phyloP scores from a whole-genome alignment of 345 rosid genomes.

The Salix caprea region DNA sequence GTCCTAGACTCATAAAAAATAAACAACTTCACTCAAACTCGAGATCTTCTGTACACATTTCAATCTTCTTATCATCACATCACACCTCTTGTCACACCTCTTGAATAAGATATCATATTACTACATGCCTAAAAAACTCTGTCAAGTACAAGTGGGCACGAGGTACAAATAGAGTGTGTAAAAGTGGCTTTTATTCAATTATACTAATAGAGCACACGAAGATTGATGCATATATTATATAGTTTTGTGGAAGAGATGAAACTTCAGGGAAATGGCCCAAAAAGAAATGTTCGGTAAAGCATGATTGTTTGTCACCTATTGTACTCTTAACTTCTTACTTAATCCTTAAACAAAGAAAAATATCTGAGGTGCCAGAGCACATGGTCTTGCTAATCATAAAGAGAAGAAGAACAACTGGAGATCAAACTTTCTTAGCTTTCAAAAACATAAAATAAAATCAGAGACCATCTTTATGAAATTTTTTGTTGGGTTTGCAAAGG shows the following conservation, averaged over 20 bases:
- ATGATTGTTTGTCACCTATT: background rate
- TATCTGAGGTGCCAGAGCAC: background rate
- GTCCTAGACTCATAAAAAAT: rapidly evolving
- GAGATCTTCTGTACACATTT: too few relatives aligned
- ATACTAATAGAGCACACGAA: background rate
- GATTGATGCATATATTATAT: background rate
- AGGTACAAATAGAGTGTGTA: background rate
- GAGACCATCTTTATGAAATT: background rate
- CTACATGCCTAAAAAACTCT: background rate
- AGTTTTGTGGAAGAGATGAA: conserved; percentile 1
- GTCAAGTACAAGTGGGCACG: background rate
- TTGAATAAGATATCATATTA: too few relatives aligned
- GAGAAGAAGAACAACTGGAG: conserved; percentile 2
- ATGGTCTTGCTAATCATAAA: background rate
- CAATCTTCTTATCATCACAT: too few relatives aligned
- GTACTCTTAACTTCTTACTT: background rate
- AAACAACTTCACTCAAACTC: rapidly evolving
- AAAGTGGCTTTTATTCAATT: background rate
- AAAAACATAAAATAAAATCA: background rate
- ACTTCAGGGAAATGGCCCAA: conserved; percentile 8
- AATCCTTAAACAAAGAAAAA: background rate
- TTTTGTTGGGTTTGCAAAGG: too few relatives aligned
- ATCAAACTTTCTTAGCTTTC: background rate
- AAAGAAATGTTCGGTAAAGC: conserved; percentile 4
- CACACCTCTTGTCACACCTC: too few relatives aligned